Conservation (phyloP, 805 yeast genomes). For the Kuraishia molischiana region DNA sequence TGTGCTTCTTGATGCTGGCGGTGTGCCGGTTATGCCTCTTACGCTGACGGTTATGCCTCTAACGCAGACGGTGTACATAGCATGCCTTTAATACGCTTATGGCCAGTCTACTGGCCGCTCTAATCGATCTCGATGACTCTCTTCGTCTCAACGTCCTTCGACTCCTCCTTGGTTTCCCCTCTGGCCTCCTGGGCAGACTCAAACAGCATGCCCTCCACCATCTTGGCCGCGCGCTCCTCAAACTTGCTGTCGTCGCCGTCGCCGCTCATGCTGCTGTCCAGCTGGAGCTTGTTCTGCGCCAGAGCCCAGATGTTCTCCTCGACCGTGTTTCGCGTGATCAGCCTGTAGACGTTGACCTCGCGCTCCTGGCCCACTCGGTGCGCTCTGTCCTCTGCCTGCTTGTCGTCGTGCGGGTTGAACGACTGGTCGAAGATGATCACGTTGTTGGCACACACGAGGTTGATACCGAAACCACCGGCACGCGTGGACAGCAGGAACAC, state of each 20-base stretch:
- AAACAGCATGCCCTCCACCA: slow-evolving; percentile 40
- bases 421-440: slow-evolving; percentile 90
- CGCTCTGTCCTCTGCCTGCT: slow-evolving; percentile 97
- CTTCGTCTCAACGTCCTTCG: no score
- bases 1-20: no score
- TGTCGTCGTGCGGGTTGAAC: slow-evolving; percentile 97
- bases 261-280: slow-evolving; percentile 58
- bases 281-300: slow-evolving; percentile 84
- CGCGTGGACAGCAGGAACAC: slow-evolving; percentile 85
- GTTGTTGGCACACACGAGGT: slow-evolving; percentile 87
- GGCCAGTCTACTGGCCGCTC: no score
- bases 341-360: slow-evolving; percentile 69
- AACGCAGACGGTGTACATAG: no score
- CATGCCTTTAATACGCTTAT: neutral
- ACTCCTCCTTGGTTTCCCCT: no score
- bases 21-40: no score
- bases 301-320: slow-evolving; percentile 83
- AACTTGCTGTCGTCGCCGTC: slow-evolving; percentile 24
- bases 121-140: no score
- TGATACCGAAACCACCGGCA: slow-evolving; percentile 99
- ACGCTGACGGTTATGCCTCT: no score
- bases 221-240: slow-evolving; percentile 43
- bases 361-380: slow-evolving; percentile 93
- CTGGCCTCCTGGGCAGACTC: slow-evolving; percentile 7
- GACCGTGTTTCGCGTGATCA: slow-evolving; percentile 65